phyloP scores from a whole-genome alignment of 768 basidiomycete genomes.

The Hortiboletus campestris region DNA sequence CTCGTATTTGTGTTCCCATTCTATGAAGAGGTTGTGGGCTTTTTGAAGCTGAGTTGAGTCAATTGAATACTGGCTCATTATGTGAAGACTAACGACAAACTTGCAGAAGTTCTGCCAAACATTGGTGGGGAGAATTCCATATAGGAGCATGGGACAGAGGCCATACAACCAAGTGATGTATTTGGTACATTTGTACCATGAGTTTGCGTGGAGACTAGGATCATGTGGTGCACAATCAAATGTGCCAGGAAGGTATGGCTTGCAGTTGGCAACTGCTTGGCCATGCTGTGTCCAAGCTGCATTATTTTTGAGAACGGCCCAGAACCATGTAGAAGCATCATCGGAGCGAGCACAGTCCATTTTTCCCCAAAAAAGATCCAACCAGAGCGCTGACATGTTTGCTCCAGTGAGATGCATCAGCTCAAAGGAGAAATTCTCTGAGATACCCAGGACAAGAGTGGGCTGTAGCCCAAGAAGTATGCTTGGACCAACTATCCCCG shows the following conservation, averaged over 20 bases:
- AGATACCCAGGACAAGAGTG: too few species aligned
- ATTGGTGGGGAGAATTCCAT: background rate
- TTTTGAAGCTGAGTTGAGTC: background rate
- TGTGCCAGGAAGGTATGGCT: background rate
- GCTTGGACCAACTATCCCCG: background rate
- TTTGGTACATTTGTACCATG: background rate
- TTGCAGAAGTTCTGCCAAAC: constrained; percentile 3
- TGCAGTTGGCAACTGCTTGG: background rate
- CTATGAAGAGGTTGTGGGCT: background rate
- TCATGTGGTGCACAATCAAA: background rate
- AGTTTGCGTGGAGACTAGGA: background rate
- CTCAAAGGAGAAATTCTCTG: too few species aligned
- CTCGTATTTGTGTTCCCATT: background rate
- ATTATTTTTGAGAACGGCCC: too few species aligned
- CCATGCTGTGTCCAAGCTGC: background rate
- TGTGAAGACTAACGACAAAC: background rate
- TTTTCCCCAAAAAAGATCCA: too few species aligned
- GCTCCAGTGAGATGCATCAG: too few species aligned
- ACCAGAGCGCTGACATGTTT: background rate
- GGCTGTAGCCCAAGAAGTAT: background rate
- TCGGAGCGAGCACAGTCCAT: too few species aligned
- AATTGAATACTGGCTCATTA: background rate
- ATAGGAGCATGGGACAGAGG: background rate
- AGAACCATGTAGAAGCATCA: too few species aligned
- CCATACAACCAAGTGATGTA: background rate